Evolutionary conservation across 306 rosid genomes (phyloP).

Genomic region (Cicer yamashitae): DNA sequence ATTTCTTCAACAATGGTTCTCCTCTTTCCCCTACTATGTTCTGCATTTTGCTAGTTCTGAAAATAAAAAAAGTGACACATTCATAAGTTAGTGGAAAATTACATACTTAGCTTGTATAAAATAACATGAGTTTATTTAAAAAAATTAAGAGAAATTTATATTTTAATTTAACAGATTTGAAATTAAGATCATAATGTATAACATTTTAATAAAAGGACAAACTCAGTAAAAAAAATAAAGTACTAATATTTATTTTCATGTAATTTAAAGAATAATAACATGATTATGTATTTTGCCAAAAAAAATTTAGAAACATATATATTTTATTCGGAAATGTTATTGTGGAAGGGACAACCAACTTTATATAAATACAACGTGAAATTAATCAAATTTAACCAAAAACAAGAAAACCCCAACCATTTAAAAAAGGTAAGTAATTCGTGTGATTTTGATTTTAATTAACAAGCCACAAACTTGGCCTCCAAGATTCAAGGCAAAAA

Average conservation of each 20-base stretch:
- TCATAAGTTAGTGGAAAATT: neutral
- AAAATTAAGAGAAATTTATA: too few species aligned
- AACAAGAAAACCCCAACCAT: neutral
- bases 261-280: too few species aligned
- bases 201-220: too few species aligned
- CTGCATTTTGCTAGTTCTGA: slow-evolving; percentile 35
- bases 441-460: neutral
- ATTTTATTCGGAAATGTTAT: too few species aligned
- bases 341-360: neutral
- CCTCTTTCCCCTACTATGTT: slow-evolving; percentile 1
- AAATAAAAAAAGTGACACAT: neutral
- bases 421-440: neutral
- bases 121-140: too few species aligned
- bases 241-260: too few species aligned
- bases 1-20: slow-evolving; percentile 30
- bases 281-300: too few species aligned
- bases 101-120: too few species aligned
- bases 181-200: too few species aligned
- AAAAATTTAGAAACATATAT: too few species aligned
- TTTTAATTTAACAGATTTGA: too few species aligned
- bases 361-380: neutral
- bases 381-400: neutral
- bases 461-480: neutral
- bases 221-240: too few species aligned
- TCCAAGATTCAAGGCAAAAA: neutral